Conservation (phyloP, 176 grass and related monocot species). For the Bothriochloa decipiens region DNA sequence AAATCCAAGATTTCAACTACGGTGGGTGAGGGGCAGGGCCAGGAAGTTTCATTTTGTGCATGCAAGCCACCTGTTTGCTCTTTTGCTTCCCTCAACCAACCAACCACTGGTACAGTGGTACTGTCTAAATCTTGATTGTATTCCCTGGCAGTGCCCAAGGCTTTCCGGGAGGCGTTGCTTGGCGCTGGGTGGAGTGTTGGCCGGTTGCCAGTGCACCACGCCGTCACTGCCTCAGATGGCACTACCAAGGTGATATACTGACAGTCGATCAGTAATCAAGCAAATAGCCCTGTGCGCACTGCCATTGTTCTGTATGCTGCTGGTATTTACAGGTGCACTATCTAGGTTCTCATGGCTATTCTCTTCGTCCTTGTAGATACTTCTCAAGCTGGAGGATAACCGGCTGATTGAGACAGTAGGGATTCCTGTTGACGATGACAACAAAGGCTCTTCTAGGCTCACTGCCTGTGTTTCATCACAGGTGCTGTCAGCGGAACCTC, state of each 20-base stretch:
- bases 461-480: conserved; percentile 94
- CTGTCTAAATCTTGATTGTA: not conserved
- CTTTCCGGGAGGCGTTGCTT: conserved; percentile 68
- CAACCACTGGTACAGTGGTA: not conserved
- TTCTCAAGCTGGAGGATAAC: conserved; percentile 93
- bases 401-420: conserved; percentile 92
- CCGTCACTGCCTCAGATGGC: conserved; percentile 72
- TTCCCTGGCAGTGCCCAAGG: conserved; percentile 66
- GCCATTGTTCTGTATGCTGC: not conserved
- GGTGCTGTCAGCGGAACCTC: conserved; percentile 34
- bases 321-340: not conserved
- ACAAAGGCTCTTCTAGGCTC: conserved; percentile 66
- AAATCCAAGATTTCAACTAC: conserved; percentile 76
- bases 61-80: conserved; percentile 38
- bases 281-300: not conserved
- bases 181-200: conserved; percentile 75
- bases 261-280: not conserved
- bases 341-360: not conserved
- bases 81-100: conserved; percentile 26
- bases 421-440: conserved; percentile 77
- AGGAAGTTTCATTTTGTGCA: not conserved
- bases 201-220: conserved; percentile 76
- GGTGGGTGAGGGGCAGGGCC: not conserved
- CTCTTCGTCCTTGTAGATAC: conserved; percentile 62
- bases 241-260: conserved; percentile 64